Evolutionary conservation across 2,329 filamentous ascomycete genomes (phyloP).

Genomic region (Pyricularia grisea): DNA sequence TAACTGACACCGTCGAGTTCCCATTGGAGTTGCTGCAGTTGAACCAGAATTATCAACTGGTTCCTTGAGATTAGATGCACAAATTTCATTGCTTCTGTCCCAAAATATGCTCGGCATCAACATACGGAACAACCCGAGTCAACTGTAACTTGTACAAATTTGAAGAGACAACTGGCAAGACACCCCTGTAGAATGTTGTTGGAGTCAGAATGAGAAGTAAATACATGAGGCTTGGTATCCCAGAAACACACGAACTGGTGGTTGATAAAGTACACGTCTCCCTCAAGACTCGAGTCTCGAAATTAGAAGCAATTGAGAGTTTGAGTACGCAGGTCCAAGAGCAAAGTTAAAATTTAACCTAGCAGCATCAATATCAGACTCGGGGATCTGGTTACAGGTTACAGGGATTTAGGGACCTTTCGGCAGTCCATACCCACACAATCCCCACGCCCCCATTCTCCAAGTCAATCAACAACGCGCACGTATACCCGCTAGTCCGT

Average conservation of each 20-base stretch:
- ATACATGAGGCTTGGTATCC: neutral
- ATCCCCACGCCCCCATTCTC: neutral
- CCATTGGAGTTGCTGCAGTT: too few species aligned
- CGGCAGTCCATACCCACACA: neutral
- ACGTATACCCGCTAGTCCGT: constrained; percentile 9
- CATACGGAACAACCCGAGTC: neutral
- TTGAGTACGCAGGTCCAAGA: neutral
- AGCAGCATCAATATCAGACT: too few species aligned
- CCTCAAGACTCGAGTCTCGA: neutral
- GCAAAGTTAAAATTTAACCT: neutral
- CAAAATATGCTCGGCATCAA: neutral
- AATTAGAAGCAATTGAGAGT: neutral
- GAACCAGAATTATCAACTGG: neutral
- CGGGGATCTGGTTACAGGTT: neutral
- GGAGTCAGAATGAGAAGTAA: neutral
- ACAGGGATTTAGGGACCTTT: neutral
- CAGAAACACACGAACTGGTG: neutral
- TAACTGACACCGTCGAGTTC: too few species aligned
- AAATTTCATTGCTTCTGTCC: neutral
- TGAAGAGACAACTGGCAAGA: neutral
- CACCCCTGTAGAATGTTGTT: neutral
- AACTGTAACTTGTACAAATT: neutral
- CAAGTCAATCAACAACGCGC: neutral
- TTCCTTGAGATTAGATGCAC: neutral
- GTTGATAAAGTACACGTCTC: neutral